These are phyloP conservation scores for Nicotiana rustica DNA, from an alignment of 305 asterid genomes.

Conservation along the genomic window DNA sequence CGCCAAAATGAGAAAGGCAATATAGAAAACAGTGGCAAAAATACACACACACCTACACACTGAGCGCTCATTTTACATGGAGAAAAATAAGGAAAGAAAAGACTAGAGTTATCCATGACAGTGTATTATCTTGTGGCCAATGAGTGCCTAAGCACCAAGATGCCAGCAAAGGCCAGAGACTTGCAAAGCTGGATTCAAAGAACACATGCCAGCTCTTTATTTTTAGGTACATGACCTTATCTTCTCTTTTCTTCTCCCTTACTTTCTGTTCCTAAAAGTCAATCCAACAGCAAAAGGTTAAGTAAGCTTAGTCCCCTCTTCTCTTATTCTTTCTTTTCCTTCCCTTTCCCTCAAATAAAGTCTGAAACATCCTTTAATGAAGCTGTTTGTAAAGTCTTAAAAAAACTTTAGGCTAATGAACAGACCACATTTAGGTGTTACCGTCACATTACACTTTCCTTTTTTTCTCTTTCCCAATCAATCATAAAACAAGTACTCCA, in stretches of 20 bases:
- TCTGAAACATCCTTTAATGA: neutral
- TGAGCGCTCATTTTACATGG: neutral
- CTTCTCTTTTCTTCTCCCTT: neutral
- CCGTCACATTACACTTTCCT: neutral
- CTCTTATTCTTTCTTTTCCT: neutral
- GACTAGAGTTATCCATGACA: neutral
- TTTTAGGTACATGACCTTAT: neutral
- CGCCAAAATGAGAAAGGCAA: neutral
- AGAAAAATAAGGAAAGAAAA: neutral
- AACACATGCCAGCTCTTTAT: neutral
- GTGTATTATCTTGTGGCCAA: neutral
- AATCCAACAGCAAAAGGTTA: neutral
- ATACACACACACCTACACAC: neutral
- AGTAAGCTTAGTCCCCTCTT: neutral
- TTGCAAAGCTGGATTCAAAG: neutral
- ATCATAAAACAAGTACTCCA: neutral
- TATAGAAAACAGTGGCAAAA: neutral
- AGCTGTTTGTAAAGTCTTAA: neutral
- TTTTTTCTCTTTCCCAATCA: neutral
- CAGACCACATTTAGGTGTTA: neutral
- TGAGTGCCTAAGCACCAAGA: conserved; percentile 2
- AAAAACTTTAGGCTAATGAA: neutral
- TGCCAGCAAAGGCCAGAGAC: neutral
- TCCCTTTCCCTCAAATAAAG: neutral
- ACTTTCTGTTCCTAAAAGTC: neutral